These are phyloP conservation scores for Sideroxylon spinosum DNA, from an alignment of 179 eudicot genomes.

Conservation along the genomic window DNA sequence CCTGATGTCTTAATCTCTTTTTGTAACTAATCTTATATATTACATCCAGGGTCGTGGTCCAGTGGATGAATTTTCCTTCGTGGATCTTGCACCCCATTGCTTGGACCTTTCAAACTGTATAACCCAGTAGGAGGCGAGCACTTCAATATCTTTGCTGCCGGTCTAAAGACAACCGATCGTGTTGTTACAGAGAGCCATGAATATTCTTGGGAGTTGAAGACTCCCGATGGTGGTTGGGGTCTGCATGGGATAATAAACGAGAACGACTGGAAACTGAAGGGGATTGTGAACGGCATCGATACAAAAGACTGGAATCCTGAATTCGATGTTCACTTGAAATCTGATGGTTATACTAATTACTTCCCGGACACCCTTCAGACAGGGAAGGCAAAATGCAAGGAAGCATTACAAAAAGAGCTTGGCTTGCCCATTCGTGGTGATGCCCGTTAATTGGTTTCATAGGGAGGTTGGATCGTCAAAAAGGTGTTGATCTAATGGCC, in stretches of 20 bases:
- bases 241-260: slow-evolving; percentile 72
- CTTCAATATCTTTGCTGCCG: slow-evolving; percentile 88
- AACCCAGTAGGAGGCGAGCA: slow-evolving; percentile 96
- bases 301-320: slow-evolving; percentile 81
- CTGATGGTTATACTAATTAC: slow-evolving; percentile 81
- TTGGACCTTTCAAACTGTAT: slow-evolving; percentile 56
- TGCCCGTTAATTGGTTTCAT: slow-evolving; percentile 80
- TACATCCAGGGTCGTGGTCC: slow-evolving; percentile 90
- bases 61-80: slow-evolving; percentile 59
- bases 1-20: neutral
- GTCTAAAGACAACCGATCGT: slow-evolving; percentile 83
- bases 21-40: neutral
- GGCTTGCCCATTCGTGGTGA: slow-evolving; percentile 65
- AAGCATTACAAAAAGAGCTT: slow-evolving; percentile 80
- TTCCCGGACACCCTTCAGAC: slow-evolving; percentile 54
- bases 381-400: slow-evolving; percentile 84
- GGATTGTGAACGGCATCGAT: slow-evolving; percentile 92
- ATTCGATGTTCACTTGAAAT: slow-evolving; percentile 58
- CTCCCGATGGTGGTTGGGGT: slow-evolving; percentile 96
- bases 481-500: slow-evolving; percentile 87
- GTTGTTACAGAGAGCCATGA: slow-evolving; percentile 93
- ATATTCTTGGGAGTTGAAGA: slow-evolving; percentile 91
- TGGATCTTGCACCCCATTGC: slow-evolving; percentile 86
- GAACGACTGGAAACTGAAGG: slow-evolving; percentile 83
- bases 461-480: slow-evolving; percentile 81